Percentiles rank a stretch among this genome's conserved stretches.
These are phyloP conservation scores for Ensete glaucum DNA, from an alignment of 176 grass and related monocot genomes.

Conservation along the genomic window DNA sequence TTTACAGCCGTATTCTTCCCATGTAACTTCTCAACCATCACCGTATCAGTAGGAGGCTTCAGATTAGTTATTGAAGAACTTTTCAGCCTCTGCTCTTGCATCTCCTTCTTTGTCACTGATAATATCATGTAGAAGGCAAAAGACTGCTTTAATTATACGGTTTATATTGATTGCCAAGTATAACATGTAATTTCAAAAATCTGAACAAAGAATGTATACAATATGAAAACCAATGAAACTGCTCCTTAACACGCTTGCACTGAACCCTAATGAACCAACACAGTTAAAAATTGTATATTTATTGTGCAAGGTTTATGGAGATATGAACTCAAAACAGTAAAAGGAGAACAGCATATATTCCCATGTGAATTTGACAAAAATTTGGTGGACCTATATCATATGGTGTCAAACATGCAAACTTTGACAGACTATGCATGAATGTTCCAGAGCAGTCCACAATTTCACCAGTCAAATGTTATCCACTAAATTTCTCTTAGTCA, in stretches of 20 bases:
- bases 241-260: not conserved
- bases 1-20: slow-evolving; percentile 58
- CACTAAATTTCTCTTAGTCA: no score
- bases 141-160: not conserved
- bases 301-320: not conserved
- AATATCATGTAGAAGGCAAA: slow-evolving; percentile 25
- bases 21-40: slow-evolving; percentile 53
- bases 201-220: not conserved
- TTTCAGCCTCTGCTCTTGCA: slow-evolving; percentile 46
- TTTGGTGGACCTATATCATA: not conserved
- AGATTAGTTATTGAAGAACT: slow-evolving; percentile 28
- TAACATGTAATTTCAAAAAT: not conserved
- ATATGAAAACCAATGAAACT: not conserved
- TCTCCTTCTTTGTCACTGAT: slow-evolving; percentile 53
- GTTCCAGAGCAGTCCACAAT: no score
- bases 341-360: not conserved
- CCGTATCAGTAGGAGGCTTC: slow-evolving; percentile 57
- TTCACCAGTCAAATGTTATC: no score
- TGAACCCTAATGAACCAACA: not conserved
- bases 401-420: not conserved
- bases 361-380: not conserved
- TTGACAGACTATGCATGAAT: not conserved
- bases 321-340: not conserved
- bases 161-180: not conserved
- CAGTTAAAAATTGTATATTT: no score